phyloP scores from a whole-genome alignment of 805 yeast genomes.

The Kodamaea nitidulidarum region DNA sequence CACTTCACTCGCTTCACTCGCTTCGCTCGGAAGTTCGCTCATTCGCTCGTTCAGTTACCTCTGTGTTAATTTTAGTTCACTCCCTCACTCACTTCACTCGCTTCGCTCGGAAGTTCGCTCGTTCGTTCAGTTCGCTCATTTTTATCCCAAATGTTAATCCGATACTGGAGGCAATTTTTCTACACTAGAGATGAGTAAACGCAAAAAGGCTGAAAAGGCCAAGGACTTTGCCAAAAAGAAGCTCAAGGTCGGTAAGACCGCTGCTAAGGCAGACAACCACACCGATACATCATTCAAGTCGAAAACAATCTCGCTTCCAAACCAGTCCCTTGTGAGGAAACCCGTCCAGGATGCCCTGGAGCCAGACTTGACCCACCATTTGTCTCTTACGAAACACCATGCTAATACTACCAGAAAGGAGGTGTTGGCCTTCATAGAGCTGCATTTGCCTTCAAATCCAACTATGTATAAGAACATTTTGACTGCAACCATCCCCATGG shows the following conservation, averaged over 20 bases:
- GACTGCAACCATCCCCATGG: slow-evolving; percentile 54
- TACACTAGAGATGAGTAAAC: slow-evolving; percentile 45
- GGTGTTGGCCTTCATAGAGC: slow-evolving; percentile 52
- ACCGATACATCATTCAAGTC: slow-evolving; percentile 87
- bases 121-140: no score
- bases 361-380: slow-evolving; percentile 51
- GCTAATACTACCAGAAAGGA: slow-evolving; percentile 68
- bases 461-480: slow-evolving; percentile 55
- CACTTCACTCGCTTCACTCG: no score
- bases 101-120: no score
- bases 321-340: slow-evolving; percentile 32
- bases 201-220: slow-evolving; percentile 58
- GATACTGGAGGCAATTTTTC: no score
- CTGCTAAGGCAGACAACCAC: slow-evolving; percentile 63
- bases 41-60: no score
- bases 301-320: slow-evolving; percentile 49
- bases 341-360: slow-evolving; percentile 23
- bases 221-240: slow-evolving; percentile 76
- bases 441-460: slow-evolving; percentile 49
- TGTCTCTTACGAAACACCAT: slow-evolving; percentile 74
- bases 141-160: no score
- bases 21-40: no score
- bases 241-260: slow-evolving; percentile 83
- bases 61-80: no score
- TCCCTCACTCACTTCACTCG: no score